These are phyloP conservation scores for Monocercomonoides exilis DNA, from an alignment of 78 protist species.

Conservation along the genomic window DNA sequence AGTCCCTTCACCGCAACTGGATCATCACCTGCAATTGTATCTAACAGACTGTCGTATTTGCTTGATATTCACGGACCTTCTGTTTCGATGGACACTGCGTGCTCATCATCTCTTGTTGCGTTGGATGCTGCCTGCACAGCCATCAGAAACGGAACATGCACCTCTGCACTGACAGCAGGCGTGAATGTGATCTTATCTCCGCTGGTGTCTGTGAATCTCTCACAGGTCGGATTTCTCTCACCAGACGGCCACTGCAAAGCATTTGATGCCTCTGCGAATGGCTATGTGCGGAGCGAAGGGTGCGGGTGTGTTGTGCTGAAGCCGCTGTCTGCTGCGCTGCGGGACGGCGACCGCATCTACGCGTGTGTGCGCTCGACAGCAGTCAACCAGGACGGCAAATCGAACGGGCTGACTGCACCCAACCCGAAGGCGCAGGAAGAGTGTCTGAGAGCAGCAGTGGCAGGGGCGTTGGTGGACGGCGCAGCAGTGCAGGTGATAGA, in stretches of 20 bases:
- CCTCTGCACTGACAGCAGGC: constrained; percentile 58
- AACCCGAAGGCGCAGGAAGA: neutral
- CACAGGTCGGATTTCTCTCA: constrained; percentile 35
- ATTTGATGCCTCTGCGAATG: constrained; percentile 63
- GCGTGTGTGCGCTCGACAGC: neutral
- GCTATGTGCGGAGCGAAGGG: constrained; percentile 72
- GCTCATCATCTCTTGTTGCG: constrained; percentile 70
- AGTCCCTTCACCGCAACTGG: constrained; percentile 27
- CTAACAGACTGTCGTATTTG: constrained; percentile 58
- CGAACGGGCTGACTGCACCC: constrained; percentile 13
- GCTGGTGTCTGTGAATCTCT: neutral
- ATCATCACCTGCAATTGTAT: constrained; percentile 19
- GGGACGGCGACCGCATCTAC: neutral
- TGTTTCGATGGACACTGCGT: constrained; percentile 71
- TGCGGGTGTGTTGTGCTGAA: constrained; percentile 36
- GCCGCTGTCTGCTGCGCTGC: neutral
- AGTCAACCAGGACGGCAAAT: constrained; percentile 2
- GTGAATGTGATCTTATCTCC: constrained; percentile 45
- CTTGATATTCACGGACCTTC: constrained; percentile 65
- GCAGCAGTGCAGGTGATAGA: neutral
- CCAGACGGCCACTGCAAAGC: constrained; percentile 51
- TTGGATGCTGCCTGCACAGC: constrained; percentile 40
- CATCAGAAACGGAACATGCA: constrained; percentile 42
- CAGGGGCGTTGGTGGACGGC: neutral
- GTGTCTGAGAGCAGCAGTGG: neutral